Evolutionary conservation across 169 alveolate species (phyloP), one percentile per base, ranked within the genome.

Genomic region (Plasmodium yoelii): DNA sequence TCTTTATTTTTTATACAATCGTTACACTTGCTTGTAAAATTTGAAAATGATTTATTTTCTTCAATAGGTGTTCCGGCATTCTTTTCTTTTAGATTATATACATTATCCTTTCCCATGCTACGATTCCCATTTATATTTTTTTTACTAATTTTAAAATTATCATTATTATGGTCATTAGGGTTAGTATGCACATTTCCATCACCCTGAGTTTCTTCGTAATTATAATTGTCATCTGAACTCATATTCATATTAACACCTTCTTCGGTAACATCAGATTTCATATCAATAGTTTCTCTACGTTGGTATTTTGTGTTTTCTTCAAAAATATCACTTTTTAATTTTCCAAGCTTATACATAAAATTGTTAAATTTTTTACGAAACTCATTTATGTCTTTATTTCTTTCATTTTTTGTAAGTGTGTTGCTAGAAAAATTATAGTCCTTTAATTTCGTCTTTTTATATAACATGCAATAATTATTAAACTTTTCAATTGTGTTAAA

Each of bases 401-500:
- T 59, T 63, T 69, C 42, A 63, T 86, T 86, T 28, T 71, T 47
- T 42, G 64, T 60, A 42, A 55, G 53, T 24, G 28, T 80, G n/a
- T 80, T 65, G 34, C 49, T 53, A 46, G 91, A 86, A 42, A 57
- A 47, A 26, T 24, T 57, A 59, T n/a, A 86, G 59, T 18, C 39
- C 24, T 28, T 69, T 10, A 59, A 19, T 15, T 69, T 9, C 51
- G 44, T 86, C 69, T 70, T 86, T 47, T 86, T 86, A 63, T 86
- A 86, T 24, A 44, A 10, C 28, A 28, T 46, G 10, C 91, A 86
- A 34, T 65, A 57, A 7, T 46, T 71, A 44, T 60, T 57, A 53
- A 86, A 86, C 56, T 73, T 87, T 19, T 86, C 91, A 57, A 86
- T 74, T 19, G 47, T 26, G 24, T 68, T 39, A 28, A 86, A 42